Conservation (phyloP, 2,329 filamentous ascomycete species). For the Sphaerulina populicola region DNA sequence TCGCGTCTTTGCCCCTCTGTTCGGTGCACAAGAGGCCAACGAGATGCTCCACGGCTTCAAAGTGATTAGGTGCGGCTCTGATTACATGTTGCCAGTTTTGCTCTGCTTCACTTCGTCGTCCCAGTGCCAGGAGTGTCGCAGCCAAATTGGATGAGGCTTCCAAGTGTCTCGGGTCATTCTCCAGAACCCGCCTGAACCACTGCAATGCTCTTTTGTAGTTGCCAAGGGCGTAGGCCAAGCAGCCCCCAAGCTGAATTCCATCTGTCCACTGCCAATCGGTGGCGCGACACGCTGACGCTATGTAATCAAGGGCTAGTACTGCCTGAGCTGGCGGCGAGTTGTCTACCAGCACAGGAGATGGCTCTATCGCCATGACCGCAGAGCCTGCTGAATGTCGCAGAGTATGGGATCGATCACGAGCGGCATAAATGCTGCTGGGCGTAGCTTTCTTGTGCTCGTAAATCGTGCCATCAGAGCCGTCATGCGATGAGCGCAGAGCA, state of each 20-base stretch:
- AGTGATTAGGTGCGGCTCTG: conserved; percentile 72
- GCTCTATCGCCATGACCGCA: conserved; percentile 27
- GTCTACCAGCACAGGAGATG: conserved; percentile 24
- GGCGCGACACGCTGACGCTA: conserved; percentile 67
- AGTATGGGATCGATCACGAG: conserved; percentile 15
- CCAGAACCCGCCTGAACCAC: conserved; percentile 63
- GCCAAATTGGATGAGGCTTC: conserved; percentile 92
- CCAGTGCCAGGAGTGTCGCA: conserved; percentile 75
- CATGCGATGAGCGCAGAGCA: conserved; percentile 20
- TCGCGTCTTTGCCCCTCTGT: conserved; percentile 72
- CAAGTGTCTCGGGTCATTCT: conserved; percentile 60
- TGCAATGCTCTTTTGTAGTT: conserved; percentile 68
- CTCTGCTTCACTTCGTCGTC: conserved; percentile 74
- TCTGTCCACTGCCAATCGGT: conserved; percentile 84
- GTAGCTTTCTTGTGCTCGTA: conserved; percentile 2
- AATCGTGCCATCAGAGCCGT: conserved; percentile 11
- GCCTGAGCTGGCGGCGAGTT: conserved; percentile 46
- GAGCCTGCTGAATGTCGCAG: conserved; percentile 28
- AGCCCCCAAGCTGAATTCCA: conserved; percentile 83
- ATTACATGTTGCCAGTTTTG: conserved; percentile 79
- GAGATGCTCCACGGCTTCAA: conserved; percentile 91
- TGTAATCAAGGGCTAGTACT: conserved; percentile 58
- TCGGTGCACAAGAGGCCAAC: conserved; percentile 77
- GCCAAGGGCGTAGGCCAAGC: conserved; percentile 81
- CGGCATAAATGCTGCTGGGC: background rate